Percentiles rank a stretch among this genome's conserved stretches.
phyloP scores from a whole-genome alignment of 805 yeast genomes.

The Vanderwaltozyma tropicalis region DNA sequence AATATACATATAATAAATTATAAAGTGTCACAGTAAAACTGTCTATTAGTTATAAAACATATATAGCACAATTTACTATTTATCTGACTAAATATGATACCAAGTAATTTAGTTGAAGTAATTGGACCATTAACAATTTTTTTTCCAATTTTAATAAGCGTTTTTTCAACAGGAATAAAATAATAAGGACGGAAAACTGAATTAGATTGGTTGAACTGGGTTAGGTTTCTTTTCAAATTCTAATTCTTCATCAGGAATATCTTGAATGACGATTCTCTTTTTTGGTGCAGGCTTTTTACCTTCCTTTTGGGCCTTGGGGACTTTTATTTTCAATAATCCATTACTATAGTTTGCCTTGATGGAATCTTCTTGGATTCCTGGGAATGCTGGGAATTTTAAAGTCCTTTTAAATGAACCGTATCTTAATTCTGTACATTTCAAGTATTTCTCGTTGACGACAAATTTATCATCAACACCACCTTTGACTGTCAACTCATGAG shows the following conservation, averaged over 20 bases:
- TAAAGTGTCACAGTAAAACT: no score
- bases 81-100: no score
- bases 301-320: conserved; percentile 36
- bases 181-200: no score
- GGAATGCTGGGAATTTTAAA: conserved; percentile 43
- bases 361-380: conserved; percentile 41
- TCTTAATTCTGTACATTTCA: conserved; percentile 44
- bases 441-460: conserved; percentile 29
- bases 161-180: no score
- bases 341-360: conserved; percentile 44
- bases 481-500: conserved; percentile 41
- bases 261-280: conserved; percentile 38
- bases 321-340: conserved; percentile 42
- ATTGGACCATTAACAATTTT: no score
- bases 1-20: no score
- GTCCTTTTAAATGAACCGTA: conserved; percentile 50
- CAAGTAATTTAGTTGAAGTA: no score
- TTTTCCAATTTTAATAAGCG: no score
- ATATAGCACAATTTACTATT: no score
- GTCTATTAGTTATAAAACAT: no score
- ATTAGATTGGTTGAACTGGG: conserved; percentile 24
- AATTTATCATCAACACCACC: conserved; percentile 37
- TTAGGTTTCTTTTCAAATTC: conserved; percentile 39
- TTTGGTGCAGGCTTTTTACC: conserved; percentile 30
- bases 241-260: conserved; percentile 40